Conservation (phyloP, 768 basidiomycete genomes). For the Phaeotremella fagi region DNA sequence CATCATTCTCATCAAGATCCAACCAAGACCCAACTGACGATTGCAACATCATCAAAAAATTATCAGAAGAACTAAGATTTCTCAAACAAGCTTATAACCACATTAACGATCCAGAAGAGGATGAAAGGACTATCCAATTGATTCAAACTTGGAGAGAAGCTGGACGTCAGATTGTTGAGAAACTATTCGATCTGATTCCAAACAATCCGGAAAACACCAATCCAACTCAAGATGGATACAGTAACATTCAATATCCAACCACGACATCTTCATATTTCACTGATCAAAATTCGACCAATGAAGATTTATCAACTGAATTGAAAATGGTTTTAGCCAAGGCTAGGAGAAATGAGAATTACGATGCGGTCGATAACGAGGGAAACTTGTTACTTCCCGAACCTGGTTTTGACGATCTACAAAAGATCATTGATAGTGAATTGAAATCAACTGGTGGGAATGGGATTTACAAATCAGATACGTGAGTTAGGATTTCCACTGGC, state of each 20-base stretch:
- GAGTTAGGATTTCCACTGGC: background rate
- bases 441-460: background rate
- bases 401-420: background rate
- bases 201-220: constrained; percentile 6
- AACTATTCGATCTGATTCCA: constrained; percentile 27
- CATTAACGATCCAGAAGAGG: constrained; percentile 24
- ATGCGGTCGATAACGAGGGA: constrained; percentile 33
- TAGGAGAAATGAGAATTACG: constrained; percentile 21
- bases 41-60: constrained; percentile 8
- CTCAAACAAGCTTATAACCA: constrained; percentile 33
- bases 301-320: constrained; percentile 10
- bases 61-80: constrained; percentile 23
- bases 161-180: constrained; percentile 39
- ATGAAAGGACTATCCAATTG: constrained; percentile 27
- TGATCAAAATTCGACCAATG: background rate
- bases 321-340: constrained; percentile 10
- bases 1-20: background rate
- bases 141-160: constrained; percentile 33
- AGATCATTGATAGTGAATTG: background rate
- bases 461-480: background rate
- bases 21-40: too few relatives aligned
- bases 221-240: background rate
- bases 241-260: background rate
- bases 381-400: constrained; percentile 16
- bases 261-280: background rate